A percentile compares a stretch with the other conserved stretches of the same genome.
Evolutionary conservation across 1,284 basidiomycete species (phyloP).

Genomic region (Trichosporon faecale): DNA sequence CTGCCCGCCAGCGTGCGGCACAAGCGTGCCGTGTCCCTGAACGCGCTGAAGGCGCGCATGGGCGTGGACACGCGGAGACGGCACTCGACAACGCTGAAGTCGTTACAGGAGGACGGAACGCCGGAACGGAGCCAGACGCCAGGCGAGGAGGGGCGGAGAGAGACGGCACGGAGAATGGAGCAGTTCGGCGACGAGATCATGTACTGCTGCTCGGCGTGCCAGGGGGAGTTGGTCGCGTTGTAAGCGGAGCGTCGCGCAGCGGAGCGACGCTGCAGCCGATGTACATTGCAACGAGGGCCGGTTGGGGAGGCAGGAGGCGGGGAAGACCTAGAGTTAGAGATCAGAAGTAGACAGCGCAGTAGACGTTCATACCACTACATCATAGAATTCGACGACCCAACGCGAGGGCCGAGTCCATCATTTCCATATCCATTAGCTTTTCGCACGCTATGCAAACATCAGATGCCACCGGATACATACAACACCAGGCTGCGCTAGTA

Average conservation of each 20-base stretch:
- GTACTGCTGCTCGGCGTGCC: conserved; percentile 51
- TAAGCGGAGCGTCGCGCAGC: no score
- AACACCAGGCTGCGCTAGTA: not conserved
- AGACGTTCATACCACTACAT: no score
- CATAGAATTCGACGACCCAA: no score
- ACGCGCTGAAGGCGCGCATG: conserved; percentile 84
- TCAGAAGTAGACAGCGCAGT: no score
- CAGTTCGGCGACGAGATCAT: conserved; percentile 53
- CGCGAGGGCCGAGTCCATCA: no score
- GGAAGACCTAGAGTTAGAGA: no score
- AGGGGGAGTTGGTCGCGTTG: conserved; percentile 49
- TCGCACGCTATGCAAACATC: no score
- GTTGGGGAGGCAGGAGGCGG: no score
- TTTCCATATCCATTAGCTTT: no score
- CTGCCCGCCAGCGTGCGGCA: conserved; percentile 73
- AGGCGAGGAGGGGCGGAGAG: conserved; percentile 3
- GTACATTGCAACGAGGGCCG: no score
- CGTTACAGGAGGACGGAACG: conserved; percentile 14
- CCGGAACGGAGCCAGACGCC: conserved; percentile 10
- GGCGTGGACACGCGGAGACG: conserved; percentile 55
- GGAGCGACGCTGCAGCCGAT: no score
- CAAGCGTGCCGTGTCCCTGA: conserved; percentile 77
- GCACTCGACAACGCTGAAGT: conserved; percentile 3
- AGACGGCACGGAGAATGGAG: conserved; percentile 14
- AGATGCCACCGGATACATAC: no score